Evolutionary conservation across 176 grass and related monocot genomes (phyloP).

Genomic region (Coix lacrymajobi): DNA sequence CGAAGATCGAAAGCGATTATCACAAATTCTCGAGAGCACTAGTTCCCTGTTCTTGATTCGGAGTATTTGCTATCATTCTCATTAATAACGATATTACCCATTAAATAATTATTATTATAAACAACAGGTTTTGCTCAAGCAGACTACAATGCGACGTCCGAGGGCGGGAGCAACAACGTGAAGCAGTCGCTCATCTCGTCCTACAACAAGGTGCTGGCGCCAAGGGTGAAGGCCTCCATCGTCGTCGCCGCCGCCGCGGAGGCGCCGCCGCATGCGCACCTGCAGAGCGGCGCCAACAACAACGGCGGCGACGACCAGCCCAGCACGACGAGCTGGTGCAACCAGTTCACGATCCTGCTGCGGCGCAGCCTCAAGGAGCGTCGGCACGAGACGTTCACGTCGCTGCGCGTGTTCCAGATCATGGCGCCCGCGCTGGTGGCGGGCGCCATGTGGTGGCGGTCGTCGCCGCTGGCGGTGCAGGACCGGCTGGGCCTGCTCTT

Average conservation of each 20-base stretch:
- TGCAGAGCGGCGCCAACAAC: constrained; percentile 20
- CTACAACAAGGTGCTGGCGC: constrained; percentile 60
- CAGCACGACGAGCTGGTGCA: constrained; percentile 43
- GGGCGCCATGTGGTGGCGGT: constrained; percentile 93
- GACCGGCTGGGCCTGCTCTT: constrained; percentile 95
- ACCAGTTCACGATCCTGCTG: constrained; percentile 81
- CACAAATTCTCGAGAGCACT: background rate
- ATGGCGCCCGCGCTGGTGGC: constrained; percentile 70
- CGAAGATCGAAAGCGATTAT: background rate
- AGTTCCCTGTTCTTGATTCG: background rate
- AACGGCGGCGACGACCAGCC: background rate
- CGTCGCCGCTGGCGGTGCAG: constrained; percentile 39
- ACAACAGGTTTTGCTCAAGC: constrained; percentile 61
- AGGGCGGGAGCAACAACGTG: constrained; percentile 51
- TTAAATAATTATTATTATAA: background rate
- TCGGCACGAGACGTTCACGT: constrained; percentile 88
- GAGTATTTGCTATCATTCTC: too few species aligned
- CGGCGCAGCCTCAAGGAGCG: constrained; percentile 89
- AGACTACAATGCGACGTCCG: constrained; percentile 44
- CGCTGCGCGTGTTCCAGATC: constrained; percentile 81
- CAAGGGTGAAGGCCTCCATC: constrained; percentile 58
- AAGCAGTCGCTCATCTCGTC: constrained; percentile 64
- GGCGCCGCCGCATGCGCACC: background rate
- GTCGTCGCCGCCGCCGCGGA: background rate
- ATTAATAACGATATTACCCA: background rate